phyloP scores from a whole-genome alignment of 1,139 yeast species.

The Blastobotrys aristatus region DNA sequence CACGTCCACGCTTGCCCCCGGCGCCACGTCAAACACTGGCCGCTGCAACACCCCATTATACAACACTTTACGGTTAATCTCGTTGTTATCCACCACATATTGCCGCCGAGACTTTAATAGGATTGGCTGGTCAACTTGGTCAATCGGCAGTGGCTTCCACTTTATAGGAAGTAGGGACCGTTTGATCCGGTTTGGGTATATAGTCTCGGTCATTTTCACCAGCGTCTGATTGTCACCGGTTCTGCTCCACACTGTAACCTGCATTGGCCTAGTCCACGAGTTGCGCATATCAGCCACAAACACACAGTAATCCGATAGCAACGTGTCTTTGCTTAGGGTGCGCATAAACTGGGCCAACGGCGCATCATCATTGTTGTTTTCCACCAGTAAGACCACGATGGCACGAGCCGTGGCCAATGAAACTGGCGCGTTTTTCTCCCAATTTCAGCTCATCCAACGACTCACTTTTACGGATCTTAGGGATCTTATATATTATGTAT shows the following conservation, averaged over 20 bases:
- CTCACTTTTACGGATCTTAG: too few species aligned
- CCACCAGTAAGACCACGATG: slow-evolving; percentile 98
- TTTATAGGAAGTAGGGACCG: slow-evolving; percentile 68
- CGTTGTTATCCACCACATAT: slow-evolving; percentile 57
- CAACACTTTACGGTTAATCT: slow-evolving; percentile 27
- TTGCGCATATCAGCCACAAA: slow-evolving; percentile 66
- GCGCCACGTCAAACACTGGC: slow-evolving; percentile 41
- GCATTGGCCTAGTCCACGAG: slow-evolving; percentile 47
- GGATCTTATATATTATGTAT: too few species aligned
- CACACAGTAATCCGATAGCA: slow-evolving; percentile 52
- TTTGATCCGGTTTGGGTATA: slow-evolving; percentile 49
- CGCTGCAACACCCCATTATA: slow-evolving; percentile 64
- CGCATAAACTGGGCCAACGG: slow-evolving; percentile 16
- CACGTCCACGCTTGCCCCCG: slow-evolving; percentile 41
- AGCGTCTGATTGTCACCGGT: slow-evolving; percentile 24
- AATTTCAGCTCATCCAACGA: too few species aligned
- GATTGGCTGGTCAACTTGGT: slow-evolving; percentile 48
- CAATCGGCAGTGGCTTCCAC: slow-evolving; percentile 44
- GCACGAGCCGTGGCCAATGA: slow-evolving; percentile 99
- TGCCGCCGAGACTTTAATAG: slow-evolving; percentile 70
- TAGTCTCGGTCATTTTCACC: slow-evolving; percentile 26
- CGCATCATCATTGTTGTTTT: slow-evolving; percentile 6
- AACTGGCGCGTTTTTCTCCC: slow-evolving; percentile 98
- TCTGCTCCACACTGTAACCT: slow-evolving; percentile 36
- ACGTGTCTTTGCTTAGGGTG: slow-evolving; percentile 20